phyloP scores from a whole-genome alignment of 2,329 filamentous ascomycete species.

The Ilyonectria sp. region DNA sequence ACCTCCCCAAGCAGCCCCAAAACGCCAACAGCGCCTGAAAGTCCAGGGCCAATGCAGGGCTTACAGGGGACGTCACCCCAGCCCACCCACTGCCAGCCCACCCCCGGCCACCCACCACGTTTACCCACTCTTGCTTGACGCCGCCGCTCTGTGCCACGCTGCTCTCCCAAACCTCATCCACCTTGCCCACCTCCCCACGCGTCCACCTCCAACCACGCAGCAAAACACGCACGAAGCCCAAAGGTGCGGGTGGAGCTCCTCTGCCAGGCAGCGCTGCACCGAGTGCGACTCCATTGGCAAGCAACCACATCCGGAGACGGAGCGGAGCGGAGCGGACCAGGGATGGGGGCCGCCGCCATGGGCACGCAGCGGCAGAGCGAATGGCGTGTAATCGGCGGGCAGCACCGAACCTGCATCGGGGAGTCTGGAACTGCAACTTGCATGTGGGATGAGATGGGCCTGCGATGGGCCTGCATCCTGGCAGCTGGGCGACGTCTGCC shows the following conservation, averaged over 20 bases:
- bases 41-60: conserved; percentile 12
- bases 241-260: conserved; percentile 9
- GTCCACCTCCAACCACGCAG: not conserved
- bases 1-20: not conserved
- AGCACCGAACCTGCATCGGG: conserved; percentile 29
- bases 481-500: conserved; percentile 11
- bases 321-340: conserved; percentile 25
- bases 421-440: conserved; percentile 22
- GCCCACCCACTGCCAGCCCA: conserved; percentile 27
- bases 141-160: not conserved
- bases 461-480: conserved; percentile 2
- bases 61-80: conserved; percentile 18
- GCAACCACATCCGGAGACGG: conserved; percentile 6
- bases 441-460: conserved; percentile 30
- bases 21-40: conserved; percentile 9
- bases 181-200: not conserved
- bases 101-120: conserved; percentile 27
- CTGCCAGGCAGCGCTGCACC: not conserved
- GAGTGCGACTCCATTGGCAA: not conserved
- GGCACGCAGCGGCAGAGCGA: conserved; percentile 12
- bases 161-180: not conserved
- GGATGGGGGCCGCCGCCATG: conserved; percentile 1
- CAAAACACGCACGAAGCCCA: not conserved
- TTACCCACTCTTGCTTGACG: conserved; percentile 11
- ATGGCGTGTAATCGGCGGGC: conserved; percentile 31